Evolutionary conservation across 192 early-diverging fungal species (phyloP).

Genomic region (Dissophora ornata): DNA sequence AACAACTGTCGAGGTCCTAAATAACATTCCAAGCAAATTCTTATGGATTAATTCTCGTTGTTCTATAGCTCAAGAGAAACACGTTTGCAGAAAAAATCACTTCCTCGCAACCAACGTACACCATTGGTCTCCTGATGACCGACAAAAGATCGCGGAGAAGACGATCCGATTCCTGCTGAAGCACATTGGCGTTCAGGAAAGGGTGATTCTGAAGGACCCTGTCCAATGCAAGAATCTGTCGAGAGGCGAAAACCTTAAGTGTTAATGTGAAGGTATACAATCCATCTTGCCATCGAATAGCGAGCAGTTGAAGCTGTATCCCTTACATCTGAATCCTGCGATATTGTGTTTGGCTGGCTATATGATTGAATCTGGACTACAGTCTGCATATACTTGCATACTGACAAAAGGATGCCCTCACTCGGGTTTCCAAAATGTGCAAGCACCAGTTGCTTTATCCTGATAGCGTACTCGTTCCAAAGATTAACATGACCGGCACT

Average conservation of each 20-base stretch:
- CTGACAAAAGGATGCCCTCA: conserved; percentile 26
- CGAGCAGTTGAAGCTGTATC: too few species aligned
- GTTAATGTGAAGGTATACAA: background rate
- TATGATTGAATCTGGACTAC: conserved; percentile 41
- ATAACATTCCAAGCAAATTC: background rate
- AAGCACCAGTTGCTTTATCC: conserved; percentile 29
- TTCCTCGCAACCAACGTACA: too few species aligned
- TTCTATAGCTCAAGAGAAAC: too few species aligned
- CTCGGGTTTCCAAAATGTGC: conserved; percentile 12
- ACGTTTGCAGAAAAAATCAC: too few species aligned
- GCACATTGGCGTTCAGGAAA: conserved; percentile 17
- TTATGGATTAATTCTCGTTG: background rate
- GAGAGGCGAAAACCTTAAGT: background rate
- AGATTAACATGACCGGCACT: conserved; percentile 8
- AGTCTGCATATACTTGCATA: conserved; percentile 44
- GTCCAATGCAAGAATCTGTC: conserved; percentile 18
- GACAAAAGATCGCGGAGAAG: conserved; percentile 38
- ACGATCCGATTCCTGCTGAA: conserved; percentile 38
- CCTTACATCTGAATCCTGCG: conserved; percentile 25
- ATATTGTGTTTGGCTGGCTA: conserved; percentile 33
- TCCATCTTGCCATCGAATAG: too few species aligned
- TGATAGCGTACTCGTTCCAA: conserved; percentile 47
- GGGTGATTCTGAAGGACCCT: conserved; percentile 31
- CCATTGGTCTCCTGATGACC: conserved; percentile 20
- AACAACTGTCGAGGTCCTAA: conserved; percentile 43